phyloP scores from a whole-genome alignment of 768 basidiomycete genomes.

The Pleurotus salmoneostramineus region DNA sequence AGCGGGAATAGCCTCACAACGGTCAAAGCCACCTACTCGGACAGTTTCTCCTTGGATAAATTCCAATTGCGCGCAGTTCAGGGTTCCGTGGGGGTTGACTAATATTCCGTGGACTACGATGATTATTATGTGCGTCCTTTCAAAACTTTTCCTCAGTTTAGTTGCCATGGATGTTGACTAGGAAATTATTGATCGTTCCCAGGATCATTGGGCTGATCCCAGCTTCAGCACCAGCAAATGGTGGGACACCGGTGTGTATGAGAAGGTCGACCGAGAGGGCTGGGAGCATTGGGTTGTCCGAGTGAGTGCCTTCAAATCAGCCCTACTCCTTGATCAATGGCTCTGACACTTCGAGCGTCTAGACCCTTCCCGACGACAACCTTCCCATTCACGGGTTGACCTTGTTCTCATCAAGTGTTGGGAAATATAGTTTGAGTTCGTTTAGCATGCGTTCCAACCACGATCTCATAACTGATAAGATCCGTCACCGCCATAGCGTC shows the following conservation, averaged over 20 bases:
- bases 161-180: neutral
- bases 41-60: neutral
- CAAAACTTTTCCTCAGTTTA: neutral
- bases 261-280: neutral
- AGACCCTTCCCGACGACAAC: neutral
- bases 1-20: neutral
- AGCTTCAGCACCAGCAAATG: neutral
- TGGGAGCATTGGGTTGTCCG: slow-evolving; percentile 1
- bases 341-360: neutral
- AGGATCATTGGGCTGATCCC: neutral
- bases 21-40: neutral
- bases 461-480: neutral
- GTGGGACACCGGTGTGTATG: neutral
- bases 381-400: neutral
- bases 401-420: slow-evolving; percentile 1
- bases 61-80: neutral
- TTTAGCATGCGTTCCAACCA: neutral
- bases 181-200: too few species aligned
- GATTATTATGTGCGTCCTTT: neutral
- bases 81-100: neutral
- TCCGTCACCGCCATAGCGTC: neutral
- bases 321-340: neutral
- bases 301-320: neutral
- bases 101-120: slow-evolving; percentile 2
- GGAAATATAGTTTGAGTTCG: neutral